Conservation (phyloP, 306 rosid genomes). For the Trichosanthes cucumerina region DNA sequence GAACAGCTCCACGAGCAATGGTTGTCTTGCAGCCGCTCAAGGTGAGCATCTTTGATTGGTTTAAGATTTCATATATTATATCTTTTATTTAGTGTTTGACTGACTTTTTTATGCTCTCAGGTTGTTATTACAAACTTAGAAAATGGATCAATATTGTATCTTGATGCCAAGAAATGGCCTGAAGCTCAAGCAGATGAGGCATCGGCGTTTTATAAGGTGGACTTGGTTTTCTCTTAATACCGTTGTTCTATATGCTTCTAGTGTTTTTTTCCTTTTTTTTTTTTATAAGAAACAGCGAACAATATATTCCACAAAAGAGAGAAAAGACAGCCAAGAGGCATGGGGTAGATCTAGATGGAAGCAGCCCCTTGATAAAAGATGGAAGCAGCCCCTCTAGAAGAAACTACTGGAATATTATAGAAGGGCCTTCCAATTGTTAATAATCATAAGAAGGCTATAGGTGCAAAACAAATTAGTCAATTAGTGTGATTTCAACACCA, state of each 20-base stretch:
- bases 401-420: no score
- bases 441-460: no score
- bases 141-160: constrained; percentile 48
- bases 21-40: constrained; percentile 82
- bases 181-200: constrained; percentile 65
- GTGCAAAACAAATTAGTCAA: no score
- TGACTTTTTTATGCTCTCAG: constrained; percentile 24
- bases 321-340: no score
- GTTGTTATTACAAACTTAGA: constrained; percentile 85
- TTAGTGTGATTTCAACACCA: no score
- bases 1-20: constrained; percentile 65
- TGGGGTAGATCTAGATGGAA: no score
- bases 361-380: no score
- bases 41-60: constrained; percentile 32
- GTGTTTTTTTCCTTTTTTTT: background rate
- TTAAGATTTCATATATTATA: constrained; percentile 8
- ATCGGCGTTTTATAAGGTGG: constrained; percentile 80
- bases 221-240: constrained; percentile 3
- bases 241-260: background rate
- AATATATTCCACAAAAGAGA: no score
- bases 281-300: no score
- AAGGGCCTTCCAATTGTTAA: no score
- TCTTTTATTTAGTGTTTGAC: background rate
- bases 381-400: no score
- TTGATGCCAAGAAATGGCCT: constrained; percentile 89